phyloP scores from a whole-genome alignment of 768 basidiomycete genomes.

The Podaxis pistillaris region DNA sequence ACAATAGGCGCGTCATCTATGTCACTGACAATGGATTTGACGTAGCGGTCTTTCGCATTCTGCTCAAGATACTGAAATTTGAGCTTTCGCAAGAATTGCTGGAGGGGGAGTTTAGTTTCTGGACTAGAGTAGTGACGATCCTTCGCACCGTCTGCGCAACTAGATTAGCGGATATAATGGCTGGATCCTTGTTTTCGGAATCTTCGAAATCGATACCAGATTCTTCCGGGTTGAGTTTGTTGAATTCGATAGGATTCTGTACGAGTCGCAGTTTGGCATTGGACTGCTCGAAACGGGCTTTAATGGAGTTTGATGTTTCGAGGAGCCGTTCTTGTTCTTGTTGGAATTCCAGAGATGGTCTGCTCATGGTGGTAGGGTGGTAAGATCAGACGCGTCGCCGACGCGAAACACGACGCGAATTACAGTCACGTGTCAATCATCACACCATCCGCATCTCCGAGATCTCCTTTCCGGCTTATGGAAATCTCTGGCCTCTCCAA shows the following conservation, averaged over 20 bases:
- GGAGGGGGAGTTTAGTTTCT: background rate
- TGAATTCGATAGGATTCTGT: constrained; percentile 34
- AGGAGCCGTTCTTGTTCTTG: constrained; percentile 34
- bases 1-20: constrained; percentile 80
- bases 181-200: constrained; percentile 45
- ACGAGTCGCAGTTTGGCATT: constrained; percentile 33
- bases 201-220: constrained; percentile 33
- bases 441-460: background rate
- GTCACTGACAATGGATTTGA: constrained; percentile 83
- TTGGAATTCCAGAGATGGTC: constrained; percentile 12
- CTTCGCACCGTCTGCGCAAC: constrained; percentile 57
- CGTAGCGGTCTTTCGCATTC: constrained; percentile 87
- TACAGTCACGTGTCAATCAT: background rate
- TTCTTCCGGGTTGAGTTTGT: constrained; percentile 37
- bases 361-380: background rate
- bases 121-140: background rate
- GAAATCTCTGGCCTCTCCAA: background rate
- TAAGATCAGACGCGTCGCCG: background rate
- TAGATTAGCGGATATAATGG: constrained; percentile 56
- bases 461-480: background rate
- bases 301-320: constrained; percentile 31
- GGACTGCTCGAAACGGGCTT: constrained; percentile 31
- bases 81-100: constrained; percentile 76
- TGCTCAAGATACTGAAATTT: constrained; percentile 91
- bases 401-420: background rate